These are phyloP conservation scores for Phaeoacremonium minimum DNA, from an alignment of 2,329 filamentous ascomycete species.

Conservation along the genomic window DNA sequence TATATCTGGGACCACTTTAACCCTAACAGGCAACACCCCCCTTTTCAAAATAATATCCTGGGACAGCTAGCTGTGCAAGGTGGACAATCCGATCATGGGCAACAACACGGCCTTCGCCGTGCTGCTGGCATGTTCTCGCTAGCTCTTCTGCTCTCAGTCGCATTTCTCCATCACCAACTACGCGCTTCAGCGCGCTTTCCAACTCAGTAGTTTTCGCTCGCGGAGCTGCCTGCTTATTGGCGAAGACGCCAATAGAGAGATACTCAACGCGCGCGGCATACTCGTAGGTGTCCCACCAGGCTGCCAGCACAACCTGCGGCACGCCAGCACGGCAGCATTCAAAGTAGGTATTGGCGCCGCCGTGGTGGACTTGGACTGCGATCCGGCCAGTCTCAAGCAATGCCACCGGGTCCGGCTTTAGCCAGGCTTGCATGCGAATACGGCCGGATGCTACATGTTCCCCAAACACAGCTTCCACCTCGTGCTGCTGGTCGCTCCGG, in stretches of 20 bases:
- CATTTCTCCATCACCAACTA: neutral
- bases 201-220: slow-evolving; percentile 1
- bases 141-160: neutral
- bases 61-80: too few species aligned
- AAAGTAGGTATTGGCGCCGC: slow-evolving; percentile 4
- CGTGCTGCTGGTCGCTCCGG: neutral
- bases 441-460: neutral
- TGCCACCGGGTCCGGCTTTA: slow-evolving; percentile 3
- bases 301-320: slow-evolving; percentile 1
- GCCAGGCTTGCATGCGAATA: slow-evolving; percentile 3
- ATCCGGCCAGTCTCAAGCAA: slow-evolving; percentile 3
- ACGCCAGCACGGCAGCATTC: slow-evolving; percentile 2
- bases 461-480: neutral
- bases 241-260: slow-evolving; percentile 3
- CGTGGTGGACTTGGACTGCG: slow-evolving; percentile 4
- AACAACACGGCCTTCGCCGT: slow-evolving; percentile 3
- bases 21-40: too few species aligned
- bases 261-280: slow-evolving; percentile 6
- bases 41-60: too few species aligned
- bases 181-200: neutral
- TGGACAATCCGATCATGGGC: slow-evolving; percentile 2
- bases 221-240: slow-evolving; percentile 3
- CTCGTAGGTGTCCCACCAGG: slow-evolving; percentile 6
- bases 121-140: neutral
- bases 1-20: too few species aligned